These are phyloP conservation scores for Oropetium thomaeum DNA, from an alignment of 176 grass and related monocot species.

Conservation along the genomic window DNA sequence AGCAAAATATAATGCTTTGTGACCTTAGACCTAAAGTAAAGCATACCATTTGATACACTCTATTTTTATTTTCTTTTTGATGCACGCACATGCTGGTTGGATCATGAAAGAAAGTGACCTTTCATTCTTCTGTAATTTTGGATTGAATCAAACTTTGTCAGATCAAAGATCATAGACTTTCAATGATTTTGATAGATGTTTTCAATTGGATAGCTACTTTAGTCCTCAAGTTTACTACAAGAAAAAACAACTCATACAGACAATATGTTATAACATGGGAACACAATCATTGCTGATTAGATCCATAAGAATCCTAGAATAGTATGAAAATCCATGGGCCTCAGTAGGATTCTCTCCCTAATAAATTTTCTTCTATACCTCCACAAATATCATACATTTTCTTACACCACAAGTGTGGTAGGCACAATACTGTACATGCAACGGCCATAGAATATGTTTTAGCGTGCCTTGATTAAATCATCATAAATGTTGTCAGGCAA, in stretches of 20 bases:
- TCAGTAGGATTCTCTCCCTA: background rate
- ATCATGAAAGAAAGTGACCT: background rate
- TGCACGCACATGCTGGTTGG: background rate
- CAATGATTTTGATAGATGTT: background rate
- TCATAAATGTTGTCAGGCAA: background rate
- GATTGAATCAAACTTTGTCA: background rate
- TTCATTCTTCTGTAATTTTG: background rate
- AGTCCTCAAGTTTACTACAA: background rate
- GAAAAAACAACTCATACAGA: background rate
- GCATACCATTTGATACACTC: background rate
- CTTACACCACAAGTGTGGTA: background rate
- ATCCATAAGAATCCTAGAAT: background rate
- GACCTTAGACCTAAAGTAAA: too few species aligned
- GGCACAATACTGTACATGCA: background rate
- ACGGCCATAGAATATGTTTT: background rate
- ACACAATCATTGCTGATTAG: background rate
- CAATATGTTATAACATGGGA: background rate
- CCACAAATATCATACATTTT: background rate
- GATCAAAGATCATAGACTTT: background rate
- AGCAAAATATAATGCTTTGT: background rate
- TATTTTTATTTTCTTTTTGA: background rate
- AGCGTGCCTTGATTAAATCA: background rate
- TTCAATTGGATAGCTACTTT: background rate
- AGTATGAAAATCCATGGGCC: background rate
- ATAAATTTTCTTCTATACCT: background rate